Conservation (phyloP, 1,139 yeast genomes). For the Lodderomyces jiufengensis region DNA sequence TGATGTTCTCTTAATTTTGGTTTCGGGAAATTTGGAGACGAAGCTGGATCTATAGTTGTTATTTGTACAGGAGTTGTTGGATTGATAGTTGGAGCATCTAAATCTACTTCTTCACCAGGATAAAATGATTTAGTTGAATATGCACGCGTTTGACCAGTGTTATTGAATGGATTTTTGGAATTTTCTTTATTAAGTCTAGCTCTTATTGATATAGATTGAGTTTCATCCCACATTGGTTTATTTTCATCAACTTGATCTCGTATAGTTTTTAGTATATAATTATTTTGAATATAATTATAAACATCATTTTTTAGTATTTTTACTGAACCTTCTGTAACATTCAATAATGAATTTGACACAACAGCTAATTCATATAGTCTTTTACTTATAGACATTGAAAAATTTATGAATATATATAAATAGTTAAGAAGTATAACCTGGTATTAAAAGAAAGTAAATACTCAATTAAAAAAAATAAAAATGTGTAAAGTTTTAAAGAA, state of each 20-base stretch:
- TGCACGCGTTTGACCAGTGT: slow-evolving; percentile 11
- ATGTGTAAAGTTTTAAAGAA: neutral
- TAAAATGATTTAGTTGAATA: slow-evolving; percentile 14
- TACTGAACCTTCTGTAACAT: slow-evolving; percentile 23
- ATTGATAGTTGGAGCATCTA: slow-evolving; percentile 1
- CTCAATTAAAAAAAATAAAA: neutral
- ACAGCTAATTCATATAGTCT: slow-evolving; percentile 25
- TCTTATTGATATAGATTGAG: slow-evolving; percentile 21
- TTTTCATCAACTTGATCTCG: slow-evolving; percentile 19
- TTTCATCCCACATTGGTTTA: slow-evolving; percentile 26
- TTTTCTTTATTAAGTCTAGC: slow-evolving; percentile 14
- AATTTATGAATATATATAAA: neutral
- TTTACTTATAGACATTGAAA: slow-evolving; percentile 13
- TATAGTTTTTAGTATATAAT: slow-evolving; percentile 19
- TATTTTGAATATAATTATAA: slow-evolving; percentile 16
- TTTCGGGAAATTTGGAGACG: slow-evolving; percentile 10
- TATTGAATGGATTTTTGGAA: slow-evolving; percentile 8
- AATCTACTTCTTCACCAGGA: slow-evolving; percentile 10
- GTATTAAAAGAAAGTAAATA: neutral
- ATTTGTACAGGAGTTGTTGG: slow-evolving; percentile 9
- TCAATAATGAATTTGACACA: slow-evolving; percentile 25
- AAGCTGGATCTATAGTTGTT: neutral
- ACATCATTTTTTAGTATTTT: slow-evolving; percentile 22
- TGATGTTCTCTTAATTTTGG: slow-evolving; percentile 32
- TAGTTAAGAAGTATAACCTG: neutral